These are phyloP conservation scores for Aspergillus thermomutatus DNA, from an alignment of 2,329 filamentous ascomycete genomes.

Conservation along the genomic window DNA sequence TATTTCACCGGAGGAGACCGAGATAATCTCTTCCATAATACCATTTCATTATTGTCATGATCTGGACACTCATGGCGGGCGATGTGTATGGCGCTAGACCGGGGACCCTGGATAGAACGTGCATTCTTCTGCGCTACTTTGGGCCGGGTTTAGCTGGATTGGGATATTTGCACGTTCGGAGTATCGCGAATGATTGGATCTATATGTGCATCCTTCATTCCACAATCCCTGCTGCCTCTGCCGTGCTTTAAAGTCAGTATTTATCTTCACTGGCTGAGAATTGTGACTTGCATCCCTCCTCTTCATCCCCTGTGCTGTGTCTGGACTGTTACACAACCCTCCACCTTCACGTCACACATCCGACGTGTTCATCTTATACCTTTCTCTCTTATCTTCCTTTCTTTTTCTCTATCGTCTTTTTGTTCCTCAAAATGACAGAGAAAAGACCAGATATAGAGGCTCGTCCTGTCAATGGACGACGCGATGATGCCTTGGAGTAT, in stretches of 20 bases:
- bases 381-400: neutral
- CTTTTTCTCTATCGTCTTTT: neutral
- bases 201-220: neutral
- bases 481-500: slow-evolving; percentile 33
- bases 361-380: neutral
- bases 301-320: neutral
- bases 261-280: neutral
- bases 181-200: neutral
- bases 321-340: neutral
- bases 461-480: neutral
- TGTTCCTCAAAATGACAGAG: slow-evolving; percentile 2
- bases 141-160: neutral
- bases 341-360: neutral
- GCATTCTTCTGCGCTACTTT: neutral
- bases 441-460: slow-evolving; percentile 5
- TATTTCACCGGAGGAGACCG: too few species aligned
- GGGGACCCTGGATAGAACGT: neutral
- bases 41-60: too few species aligned
- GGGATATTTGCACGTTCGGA: neutral
- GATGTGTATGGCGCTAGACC: too few species aligned
- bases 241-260: neutral
- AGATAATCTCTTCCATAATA: too few species aligned
- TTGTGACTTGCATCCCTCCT: too few species aligned
- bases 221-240: neutral
- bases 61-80: too few species aligned